Percentiles rank a stretch among this genome's conserved stretches.
Evolutionary conservation across 257 asterid species (phyloP).

Genomic region (Lycium ferocissimum): DNA sequence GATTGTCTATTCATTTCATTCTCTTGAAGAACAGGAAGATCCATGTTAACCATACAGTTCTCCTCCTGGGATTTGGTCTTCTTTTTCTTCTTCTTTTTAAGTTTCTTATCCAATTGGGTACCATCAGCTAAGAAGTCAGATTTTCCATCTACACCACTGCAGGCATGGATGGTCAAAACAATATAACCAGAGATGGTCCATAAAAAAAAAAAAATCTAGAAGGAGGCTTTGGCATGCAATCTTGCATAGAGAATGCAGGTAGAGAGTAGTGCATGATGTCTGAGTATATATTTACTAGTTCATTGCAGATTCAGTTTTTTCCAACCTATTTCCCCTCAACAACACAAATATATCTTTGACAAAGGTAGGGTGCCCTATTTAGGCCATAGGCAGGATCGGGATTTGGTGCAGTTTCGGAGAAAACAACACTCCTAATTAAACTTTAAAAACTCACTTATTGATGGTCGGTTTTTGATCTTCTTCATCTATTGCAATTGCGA

Average conservation of each 20-base stretch:
- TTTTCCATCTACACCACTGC: conserved; percentile 43
- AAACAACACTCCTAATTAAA: conserved; percentile 14
- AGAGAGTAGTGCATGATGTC: conserved; percentile 3
- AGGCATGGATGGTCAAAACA: conserved; percentile 7
- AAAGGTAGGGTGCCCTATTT: background rate
- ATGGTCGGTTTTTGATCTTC: conserved; percentile 42
- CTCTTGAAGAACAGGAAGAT: conserved; percentile 35
- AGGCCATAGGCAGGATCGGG: background rate
- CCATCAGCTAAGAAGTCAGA: conserved; percentile 44
- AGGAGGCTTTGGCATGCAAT: conserved; percentile 19
- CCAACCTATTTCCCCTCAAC: background rate
- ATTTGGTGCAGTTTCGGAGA: background rate
- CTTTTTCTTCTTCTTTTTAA: conserved; percentile 59
- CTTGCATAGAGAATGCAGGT: conserved; percentile 10
- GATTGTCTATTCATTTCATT: conserved; percentile 38
- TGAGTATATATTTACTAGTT: background rate
- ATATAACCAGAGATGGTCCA: conserved; percentile 2
- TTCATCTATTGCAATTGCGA: conserved; percentile 41
- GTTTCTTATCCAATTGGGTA: conserved; percentile 47
- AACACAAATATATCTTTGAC: background rate
- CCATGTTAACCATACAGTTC: conserved; percentile 28
- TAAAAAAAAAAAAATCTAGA: background rate
- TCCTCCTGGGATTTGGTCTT: conserved; percentile 39
- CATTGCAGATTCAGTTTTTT: background rate
- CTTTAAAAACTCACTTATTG: conserved; percentile 54